Percentiles rank a stretch among this genome's conserved stretches.
phyloP scores from a whole-genome alignment of 352 stramenopile species.

The Blastocystis hominis region DNA sequence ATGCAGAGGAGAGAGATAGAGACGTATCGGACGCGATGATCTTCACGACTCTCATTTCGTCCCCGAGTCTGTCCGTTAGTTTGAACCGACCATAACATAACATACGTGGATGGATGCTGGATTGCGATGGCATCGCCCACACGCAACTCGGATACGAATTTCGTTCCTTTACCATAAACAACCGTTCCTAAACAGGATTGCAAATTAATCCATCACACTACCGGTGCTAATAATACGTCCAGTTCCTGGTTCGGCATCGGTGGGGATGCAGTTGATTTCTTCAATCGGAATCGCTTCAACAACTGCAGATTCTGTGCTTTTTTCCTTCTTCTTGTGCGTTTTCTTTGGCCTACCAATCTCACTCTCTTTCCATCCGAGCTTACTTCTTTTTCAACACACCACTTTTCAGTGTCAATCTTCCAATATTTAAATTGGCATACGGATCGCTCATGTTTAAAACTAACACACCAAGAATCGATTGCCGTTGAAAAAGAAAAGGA shows the following conservation, averaged over 20 bases:
- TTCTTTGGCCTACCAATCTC: conserved; percentile 27
- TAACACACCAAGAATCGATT: neutral
- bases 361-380: neutral
- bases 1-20: conserved; percentile 9
- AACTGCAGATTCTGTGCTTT: neutral
- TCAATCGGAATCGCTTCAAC: conserved; percentile 3
- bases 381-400: conserved; percentile 45
- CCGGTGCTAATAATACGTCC: conserved; percentile 24
- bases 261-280: conserved; percentile 4
- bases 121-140: conserved; percentile 15
- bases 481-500: neutral
- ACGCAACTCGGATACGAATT: conserved; percentile 32
- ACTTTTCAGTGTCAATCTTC: conserved; percentile 40
- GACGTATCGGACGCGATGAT: conserved; percentile 37
- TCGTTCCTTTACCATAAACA: conserved; percentile 46
- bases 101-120: conserved; percentile 23
- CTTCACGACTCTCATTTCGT: conserved; percentile 26
- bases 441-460: conserved; percentile 53
- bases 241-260: conserved; percentile 23
- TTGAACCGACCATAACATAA: neutral
- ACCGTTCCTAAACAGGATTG: neutral
- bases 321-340: conserved; percentile 47
- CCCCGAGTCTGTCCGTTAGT: neutral
- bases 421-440: conserved; percentile 15
- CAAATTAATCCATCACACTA: neutral